Percentiles rank a stretch among this genome's conserved stretches.
Evolutionary conservation across 495 filamentous ascomycete species (phyloP).

Genomic region (Penicillium lagena): DNA sequence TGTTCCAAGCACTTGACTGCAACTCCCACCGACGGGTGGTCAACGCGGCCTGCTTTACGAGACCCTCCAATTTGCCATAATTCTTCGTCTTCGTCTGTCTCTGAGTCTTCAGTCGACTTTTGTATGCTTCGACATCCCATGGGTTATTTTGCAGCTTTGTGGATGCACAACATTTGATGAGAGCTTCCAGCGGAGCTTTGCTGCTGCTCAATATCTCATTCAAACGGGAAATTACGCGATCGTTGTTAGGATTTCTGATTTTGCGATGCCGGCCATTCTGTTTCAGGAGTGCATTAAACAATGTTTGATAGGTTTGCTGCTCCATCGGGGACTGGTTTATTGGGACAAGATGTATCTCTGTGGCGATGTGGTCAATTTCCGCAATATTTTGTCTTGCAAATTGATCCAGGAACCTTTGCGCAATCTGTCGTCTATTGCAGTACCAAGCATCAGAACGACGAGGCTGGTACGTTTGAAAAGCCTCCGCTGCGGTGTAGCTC

Average conservation of each 20-base stretch:
- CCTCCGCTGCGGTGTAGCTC: conserved; percentile 33
- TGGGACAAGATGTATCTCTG: conserved; percentile 28
- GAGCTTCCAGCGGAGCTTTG: conserved; percentile 33
- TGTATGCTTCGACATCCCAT: conserved; percentile 2
- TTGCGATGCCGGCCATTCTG: conserved; percentile 34
- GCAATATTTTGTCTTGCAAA: conserved; percentile 49
- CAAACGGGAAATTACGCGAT: conserved; percentile 27
- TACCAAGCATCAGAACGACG: conserved; percentile 47
- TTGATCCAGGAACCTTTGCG: conserved; percentile 46
- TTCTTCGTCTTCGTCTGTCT: not conserved
- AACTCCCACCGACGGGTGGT: too few species aligned
- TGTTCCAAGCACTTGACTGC: too few species aligned
- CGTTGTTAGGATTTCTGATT: conserved; percentile 7
- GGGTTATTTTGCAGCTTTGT: conserved; percentile 7
- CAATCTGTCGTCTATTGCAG: conserved; percentile 35
- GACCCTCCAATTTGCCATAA: not conserved
- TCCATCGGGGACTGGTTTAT: conserved; percentile 34
- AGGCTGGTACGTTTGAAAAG: conserved; percentile 38
- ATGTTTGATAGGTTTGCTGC: conserved; percentile 36
- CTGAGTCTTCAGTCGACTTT: not conserved
- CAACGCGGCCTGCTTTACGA: too few species aligned
- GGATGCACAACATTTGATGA: conserved; percentile 42
- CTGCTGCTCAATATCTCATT: conserved; percentile 37
- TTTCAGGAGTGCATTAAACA: conserved; percentile 38
- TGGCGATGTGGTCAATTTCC: conserved; percentile 38